Base-by-base conservation (phyloP, 371 early-diverging fungal species). In the Chytridium lagenaria region DNA sequence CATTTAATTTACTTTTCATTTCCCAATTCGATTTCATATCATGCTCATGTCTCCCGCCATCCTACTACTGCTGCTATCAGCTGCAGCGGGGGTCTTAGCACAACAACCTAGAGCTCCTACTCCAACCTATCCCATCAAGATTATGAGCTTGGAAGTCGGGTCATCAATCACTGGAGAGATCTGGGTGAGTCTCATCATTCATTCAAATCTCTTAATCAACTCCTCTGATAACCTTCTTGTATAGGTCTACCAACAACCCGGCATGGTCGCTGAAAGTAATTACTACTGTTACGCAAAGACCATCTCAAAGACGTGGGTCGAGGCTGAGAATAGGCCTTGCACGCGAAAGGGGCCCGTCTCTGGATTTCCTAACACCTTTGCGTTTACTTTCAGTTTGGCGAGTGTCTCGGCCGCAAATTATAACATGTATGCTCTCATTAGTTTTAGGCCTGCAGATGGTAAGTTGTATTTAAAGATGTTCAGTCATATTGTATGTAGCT, bases 201-300 rank as follows among this genome's bases (percentile, higher is more conserved):
- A 44, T 19, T 19, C 19, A 12, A 19, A 12, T 44, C 19, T 19
- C 12, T 44, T 55, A 55, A 55, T 26, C 55, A 55, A 5, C 55
- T 28, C 30, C 26, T 5, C 55, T 26, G 19, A 16, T 55, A 16
- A 10, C 12, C 44, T 44, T 26, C 10, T 28, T 28, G 26, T 23
- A 15, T 23, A 61, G 61, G 36, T 61, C 23, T 61, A 61, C 36
- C 61, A 61, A 16, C 3, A 36, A 34, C 30, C 5, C 36, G 36
- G 36, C 5, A 61, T 61, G 61, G 61, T 61, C 7, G 7, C 36
- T 37, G 37, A 3, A 12, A 33, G 34, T 34, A 61, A 34, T 26
- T 61, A 61, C 23, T 61, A 61, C 23, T 7, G 7, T 26, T 61
- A 61, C 36, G 61, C 61, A 30, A 61, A 61, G 61, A 61, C 34